Evolutionary conservation across 345 rosid genomes (phyloP).

Genomic region (Hibiscus mutabilis): DNA sequence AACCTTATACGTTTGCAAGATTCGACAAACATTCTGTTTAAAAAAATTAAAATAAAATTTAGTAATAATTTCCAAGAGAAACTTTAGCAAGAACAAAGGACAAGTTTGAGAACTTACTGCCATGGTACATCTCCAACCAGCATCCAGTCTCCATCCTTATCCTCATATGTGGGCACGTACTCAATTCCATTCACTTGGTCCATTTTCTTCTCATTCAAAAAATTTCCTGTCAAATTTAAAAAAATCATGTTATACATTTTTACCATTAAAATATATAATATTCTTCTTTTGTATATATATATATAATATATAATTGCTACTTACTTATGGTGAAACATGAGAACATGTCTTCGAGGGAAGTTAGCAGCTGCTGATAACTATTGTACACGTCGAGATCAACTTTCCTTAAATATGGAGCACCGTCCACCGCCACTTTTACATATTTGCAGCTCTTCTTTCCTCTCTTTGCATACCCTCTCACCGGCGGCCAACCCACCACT

Average conservation of each 20-base stretch:
- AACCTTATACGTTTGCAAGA: constrained; percentile 66
- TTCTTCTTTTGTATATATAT: no score
- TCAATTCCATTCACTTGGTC: constrained; percentile 35
- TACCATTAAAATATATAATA: no score
- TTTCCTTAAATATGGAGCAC: constrained; percentile 88
- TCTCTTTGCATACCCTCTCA: constrained; percentile 61
- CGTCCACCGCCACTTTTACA: constrained; percentile 87
- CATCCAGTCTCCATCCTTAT: constrained; percentile 91
- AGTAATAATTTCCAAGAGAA: not conserved
- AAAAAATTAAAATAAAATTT: not conserved
- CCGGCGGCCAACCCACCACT: constrained; percentile 93
- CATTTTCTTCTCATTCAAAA: constrained; percentile 26
- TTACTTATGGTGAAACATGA: constrained; percentile 58
- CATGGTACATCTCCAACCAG: constrained; percentile 80
- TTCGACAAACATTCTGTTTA: constrained; percentile 54
- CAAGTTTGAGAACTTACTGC: constrained; percentile 41
- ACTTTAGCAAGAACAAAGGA: not conserved
- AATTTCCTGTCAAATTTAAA: not conserved
- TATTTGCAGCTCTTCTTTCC: constrained; percentile 17
- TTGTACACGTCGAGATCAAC: constrained; percentile 65
- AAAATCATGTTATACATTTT: not conserved
- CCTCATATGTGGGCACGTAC: constrained; percentile 60
- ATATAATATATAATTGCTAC: not conserved
- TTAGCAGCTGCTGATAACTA: constrained; percentile 54
- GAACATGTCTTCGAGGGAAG: constrained; percentile 59